Evolutionary conservation across 257 asterid genomes (phyloP).

Genomic region (Nicotiana knightiana): DNA sequence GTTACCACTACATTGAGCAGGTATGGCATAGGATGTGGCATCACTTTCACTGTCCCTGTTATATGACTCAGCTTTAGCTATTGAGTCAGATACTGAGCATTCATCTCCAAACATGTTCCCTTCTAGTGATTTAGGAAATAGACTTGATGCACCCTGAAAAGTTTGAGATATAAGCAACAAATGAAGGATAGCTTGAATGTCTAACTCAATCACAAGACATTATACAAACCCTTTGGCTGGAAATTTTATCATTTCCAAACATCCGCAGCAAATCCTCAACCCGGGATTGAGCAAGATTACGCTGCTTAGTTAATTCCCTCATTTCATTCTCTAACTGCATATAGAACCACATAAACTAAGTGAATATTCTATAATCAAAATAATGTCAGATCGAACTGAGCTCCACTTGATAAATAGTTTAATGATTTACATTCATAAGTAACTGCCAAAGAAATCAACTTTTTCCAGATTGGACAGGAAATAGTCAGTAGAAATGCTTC

Average conservation of each 20-base stretch:
- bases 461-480: background rate
- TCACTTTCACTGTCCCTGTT: constrained; percentile 19
- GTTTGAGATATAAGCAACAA: constrained; percentile 9
- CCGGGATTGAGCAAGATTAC: constrained; percentile 70
- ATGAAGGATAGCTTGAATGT: background rate
- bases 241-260: constrained; percentile 34
- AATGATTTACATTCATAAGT: too few species aligned
- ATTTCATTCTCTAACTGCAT: constrained; percentile 91
- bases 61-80: constrained; percentile 18
- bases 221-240: constrained; percentile 23
- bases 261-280: constrained; percentile 48
- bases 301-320: constrained; percentile 67
- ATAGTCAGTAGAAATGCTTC: background rate
- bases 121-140: constrained; percentile 8
- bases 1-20: background rate
- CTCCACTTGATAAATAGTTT: background rate
- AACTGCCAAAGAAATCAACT: background rate
- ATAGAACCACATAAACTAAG: constrained; percentile 6
- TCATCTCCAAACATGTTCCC: constrained; percentile 23
- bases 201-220: background rate
- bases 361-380: background rate
- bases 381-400: background rate
- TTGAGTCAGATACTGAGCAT: constrained; percentile 26
- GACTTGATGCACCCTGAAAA: constrained; percentile 3
- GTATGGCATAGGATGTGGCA: constrained; percentile 9